Percentiles rank a stretch among this genome's conserved stretches.
These are phyloP conservation scores for Ustilago trichophora DNA, from an alignment of 1,284 basidiomycete genomes.

Conservation along the genomic window DNA sequence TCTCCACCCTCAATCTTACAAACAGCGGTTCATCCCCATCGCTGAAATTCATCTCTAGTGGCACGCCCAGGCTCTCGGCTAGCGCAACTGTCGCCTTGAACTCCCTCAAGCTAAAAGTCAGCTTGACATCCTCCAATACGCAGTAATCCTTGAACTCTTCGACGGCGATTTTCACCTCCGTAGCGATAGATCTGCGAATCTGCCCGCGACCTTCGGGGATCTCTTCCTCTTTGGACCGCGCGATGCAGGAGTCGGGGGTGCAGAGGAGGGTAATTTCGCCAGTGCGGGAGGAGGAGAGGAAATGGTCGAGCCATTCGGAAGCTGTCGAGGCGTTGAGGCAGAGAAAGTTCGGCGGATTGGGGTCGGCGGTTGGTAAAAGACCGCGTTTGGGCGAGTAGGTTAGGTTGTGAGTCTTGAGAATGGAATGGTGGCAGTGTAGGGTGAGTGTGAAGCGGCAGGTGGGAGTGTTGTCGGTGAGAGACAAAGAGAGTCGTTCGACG, in stretches of 20 bases:
- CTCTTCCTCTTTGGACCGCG: constrained; percentile 36
- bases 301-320: constrained; percentile 54
- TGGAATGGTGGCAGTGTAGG: constrained; percentile 43
- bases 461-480: constrained; percentile 12
- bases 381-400: constrained; percentile 53
- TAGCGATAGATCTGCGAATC: constrained; percentile 37
- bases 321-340: constrained; percentile 37
- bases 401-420: constrained; percentile 54
- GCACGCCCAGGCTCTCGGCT: constrained; percentile 29
- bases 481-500: constrained; percentile 43
- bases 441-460: constrained; percentile 35
- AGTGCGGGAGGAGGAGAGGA: constrained; percentile 32
- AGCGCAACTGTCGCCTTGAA: constrained; percentile 51
- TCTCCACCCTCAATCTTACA: constrained; percentile 30
- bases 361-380: constrained; percentile 45
- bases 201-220: constrained; percentile 1
- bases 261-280: constrained; percentile 51
- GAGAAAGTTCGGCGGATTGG: constrained; percentile 39
- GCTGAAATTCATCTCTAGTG: constrained; percentile 45
- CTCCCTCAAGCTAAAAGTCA: constrained; percentile 52
- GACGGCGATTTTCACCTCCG: constrained; percentile 42
- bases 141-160: constrained; percentile 43
- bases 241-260: constrained; percentile 24
- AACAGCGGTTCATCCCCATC: constrained; percentile 55
- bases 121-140: constrained; percentile 18